Evolutionary conservation across 768 basidiomycete genomes (phyloP).

Genomic region (Lentinula lateritia): DNA sequence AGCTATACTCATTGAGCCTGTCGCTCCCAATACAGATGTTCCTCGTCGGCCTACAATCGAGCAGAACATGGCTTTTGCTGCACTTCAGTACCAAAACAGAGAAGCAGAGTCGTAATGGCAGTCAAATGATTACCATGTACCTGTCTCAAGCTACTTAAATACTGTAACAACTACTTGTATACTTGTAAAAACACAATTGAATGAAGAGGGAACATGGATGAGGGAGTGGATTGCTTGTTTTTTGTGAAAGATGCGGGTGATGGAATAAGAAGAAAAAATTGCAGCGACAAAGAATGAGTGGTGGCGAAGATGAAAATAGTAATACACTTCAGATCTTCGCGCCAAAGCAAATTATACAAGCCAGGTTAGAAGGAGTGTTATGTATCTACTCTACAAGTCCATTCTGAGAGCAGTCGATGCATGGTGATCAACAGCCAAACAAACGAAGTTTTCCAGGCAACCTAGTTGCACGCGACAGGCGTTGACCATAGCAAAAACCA

Average conservation of each 20-base stretch:
- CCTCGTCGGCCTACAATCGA: conserved; percentile 66
- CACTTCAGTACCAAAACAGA: conserved; percentile 42
- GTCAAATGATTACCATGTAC: conserved; percentile 1
- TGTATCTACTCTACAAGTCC: conserved; percentile 6
- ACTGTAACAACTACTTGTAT: conserved; percentile 14
- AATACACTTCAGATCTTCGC: background rate
- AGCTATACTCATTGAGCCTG: conserved; percentile 35
- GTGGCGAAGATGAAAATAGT: background rate
- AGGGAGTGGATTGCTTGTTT: conserved; percentile 8
- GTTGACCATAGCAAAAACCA: background rate
- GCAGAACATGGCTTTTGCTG: conserved; percentile 82
- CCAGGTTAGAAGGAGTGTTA: conserved; percentile 1
- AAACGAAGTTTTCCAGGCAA: background rate
- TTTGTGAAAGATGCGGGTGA: background rate
- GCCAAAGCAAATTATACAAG: conserved; percentile 8
- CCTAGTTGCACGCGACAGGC: background rate
- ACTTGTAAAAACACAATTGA: conserved; percentile 12
- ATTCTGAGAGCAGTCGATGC: background rate
- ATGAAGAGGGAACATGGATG: conserved; percentile 11
- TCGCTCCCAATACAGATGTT: conserved; percentile 31
- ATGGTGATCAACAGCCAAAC: conserved; percentile 9
- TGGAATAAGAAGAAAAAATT: conserved; percentile 15
- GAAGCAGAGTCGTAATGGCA: conserved; percentile 11
- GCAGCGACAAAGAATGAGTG: background rate
- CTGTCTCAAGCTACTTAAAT: conserved; percentile 10